These are phyloP conservation scores for Aechmea fasciata DNA, from an alignment of 176 grass and related monocot species.

Conservation along the genomic window DNA sequence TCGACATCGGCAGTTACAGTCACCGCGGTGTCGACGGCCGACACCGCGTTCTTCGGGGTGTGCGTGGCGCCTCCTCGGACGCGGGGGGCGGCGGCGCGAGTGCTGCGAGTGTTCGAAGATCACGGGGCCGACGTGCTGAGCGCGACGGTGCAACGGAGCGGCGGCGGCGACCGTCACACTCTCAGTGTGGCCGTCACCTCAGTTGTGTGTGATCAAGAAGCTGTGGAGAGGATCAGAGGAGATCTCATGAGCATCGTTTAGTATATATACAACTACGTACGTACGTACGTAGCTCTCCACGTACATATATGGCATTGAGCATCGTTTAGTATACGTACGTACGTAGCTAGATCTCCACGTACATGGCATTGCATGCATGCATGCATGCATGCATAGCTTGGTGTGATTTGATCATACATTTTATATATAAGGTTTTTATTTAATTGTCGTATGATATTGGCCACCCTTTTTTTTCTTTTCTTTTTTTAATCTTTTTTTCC, in stretches of 20 bases:
- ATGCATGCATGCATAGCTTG: too few relatives aligned
- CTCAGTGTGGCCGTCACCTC: slow-evolving; percentile 19
- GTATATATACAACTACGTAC: too few relatives aligned
- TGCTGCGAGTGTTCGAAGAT: slow-evolving; percentile 29
- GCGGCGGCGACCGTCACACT: background rate
- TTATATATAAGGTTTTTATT: too few relatives aligned
- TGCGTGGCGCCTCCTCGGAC: background rate
- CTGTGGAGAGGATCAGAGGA: slow-evolving; percentile 24
- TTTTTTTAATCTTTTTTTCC: too few relatives aligned
- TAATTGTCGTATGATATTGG: too few relatives aligned
- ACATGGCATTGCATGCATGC: too few relatives aligned
- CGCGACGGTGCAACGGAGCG: slow-evolving; percentile 3
- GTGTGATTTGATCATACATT: too few relatives aligned
- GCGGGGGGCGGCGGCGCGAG: background rate
- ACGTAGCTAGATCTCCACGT: too few relatives aligned
- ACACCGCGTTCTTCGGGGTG: slow-evolving; percentile 26
- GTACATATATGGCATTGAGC: background rate
- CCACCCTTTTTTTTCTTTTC: too few relatives aligned
- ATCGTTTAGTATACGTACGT: background rate
- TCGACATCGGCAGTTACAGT: background rate
- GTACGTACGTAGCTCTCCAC: too few relatives aligned
- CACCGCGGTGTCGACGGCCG: slow-evolving; percentile 3
- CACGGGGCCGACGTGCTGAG: slow-evolving; percentile 25
- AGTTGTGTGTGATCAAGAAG: background rate
- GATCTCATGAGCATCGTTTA: slow-evolving; percentile 21